A percentile compares a stretch with the other conserved stretches of the same genome.
phyloP scores from a whole-genome alignment of 2,329 filamentous ascomycete genomes.

The Exophiala spinifera region DNA sequence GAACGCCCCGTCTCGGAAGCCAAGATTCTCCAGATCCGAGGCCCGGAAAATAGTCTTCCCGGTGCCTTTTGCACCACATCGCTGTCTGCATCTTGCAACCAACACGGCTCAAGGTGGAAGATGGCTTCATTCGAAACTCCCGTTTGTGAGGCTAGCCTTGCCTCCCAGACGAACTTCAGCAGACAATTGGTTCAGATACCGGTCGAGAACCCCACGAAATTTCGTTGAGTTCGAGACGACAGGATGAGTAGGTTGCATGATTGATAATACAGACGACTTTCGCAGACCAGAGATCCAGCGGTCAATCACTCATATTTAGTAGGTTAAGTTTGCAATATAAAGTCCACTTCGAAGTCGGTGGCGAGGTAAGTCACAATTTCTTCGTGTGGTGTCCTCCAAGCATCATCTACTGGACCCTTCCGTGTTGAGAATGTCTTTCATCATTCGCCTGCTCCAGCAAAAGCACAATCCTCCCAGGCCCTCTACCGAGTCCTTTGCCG shows the following conservation, averaged over 20 bases:
- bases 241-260: no score
- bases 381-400: neutral
- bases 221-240: no score
- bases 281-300: no score
- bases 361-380: neutral
- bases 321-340: no score
- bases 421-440: neutral
- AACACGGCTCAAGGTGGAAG: neutral
- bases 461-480: conserved; percentile 33
- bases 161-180: no score
- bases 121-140: no score
- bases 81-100: neutral
- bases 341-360: no score
- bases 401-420: neutral
- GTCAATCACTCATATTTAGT: no score
- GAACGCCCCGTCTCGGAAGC: neutral
- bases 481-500: conserved; percentile 40
- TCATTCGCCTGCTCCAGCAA: conserved; percentile 33
- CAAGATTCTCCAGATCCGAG: neutral
- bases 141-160: no score
- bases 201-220: no score
- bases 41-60: neutral
- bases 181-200: no score
- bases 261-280: no score
- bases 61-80: neutral